These are phyloP conservation scores for Malania oleifera DNA, from an alignment of 164 flowering plant genomes.

Conservation along the genomic window DNA sequence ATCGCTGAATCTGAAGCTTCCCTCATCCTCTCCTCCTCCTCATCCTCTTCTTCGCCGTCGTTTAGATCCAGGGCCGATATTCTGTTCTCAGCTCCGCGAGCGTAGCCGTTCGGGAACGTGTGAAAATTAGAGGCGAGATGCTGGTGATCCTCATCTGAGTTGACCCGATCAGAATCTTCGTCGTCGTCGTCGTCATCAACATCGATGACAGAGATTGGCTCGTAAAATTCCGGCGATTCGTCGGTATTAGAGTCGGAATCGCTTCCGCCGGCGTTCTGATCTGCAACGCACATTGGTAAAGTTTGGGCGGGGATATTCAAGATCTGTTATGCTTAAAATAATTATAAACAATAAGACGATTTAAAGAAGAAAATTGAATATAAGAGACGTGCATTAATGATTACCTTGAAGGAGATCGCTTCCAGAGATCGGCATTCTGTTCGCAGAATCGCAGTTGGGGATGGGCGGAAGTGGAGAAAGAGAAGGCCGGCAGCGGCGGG, in stretches of 20 bases:
- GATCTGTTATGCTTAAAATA: neutral
- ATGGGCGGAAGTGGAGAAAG: neutral
- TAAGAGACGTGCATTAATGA: too few species aligned
- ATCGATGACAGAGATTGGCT: slow-evolving; percentile 49
- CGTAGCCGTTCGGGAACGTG: slow-evolving; percentile 26
- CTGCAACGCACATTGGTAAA: slow-evolving; percentile 16
- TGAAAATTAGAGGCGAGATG: slow-evolving; percentile 2
- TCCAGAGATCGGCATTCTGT: slow-evolving; percentile 24
- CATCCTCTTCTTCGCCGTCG: slow-evolving; percentile 26
- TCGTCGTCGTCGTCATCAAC: slow-evolving; percentile 25
- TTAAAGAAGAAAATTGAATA: neutral
- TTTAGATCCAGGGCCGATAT: slow-evolving; percentile 21
- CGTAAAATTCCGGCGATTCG: slow-evolving; percentile 45
- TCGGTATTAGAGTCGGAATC: slow-evolving; percentile 53
- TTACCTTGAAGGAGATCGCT: slow-evolving; percentile 27
- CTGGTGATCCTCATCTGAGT: slow-evolving; percentile 15
- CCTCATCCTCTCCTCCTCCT: slow-evolving; percentile 35
- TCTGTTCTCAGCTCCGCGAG: slow-evolving; percentile 25
- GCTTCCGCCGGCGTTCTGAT: slow-evolving; percentile 31
- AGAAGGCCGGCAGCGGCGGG: neutral
- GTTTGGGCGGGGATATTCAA: neutral
- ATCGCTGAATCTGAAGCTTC: slow-evolving; percentile 39
- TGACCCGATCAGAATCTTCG: slow-evolving; percentile 11
- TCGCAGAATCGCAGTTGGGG: too few species aligned
- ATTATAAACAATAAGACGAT: neutral